phyloP scores from a whole-genome alignment of 2,329 filamentous ascomycete species.

The Cryphonectria japonica region DNA sequence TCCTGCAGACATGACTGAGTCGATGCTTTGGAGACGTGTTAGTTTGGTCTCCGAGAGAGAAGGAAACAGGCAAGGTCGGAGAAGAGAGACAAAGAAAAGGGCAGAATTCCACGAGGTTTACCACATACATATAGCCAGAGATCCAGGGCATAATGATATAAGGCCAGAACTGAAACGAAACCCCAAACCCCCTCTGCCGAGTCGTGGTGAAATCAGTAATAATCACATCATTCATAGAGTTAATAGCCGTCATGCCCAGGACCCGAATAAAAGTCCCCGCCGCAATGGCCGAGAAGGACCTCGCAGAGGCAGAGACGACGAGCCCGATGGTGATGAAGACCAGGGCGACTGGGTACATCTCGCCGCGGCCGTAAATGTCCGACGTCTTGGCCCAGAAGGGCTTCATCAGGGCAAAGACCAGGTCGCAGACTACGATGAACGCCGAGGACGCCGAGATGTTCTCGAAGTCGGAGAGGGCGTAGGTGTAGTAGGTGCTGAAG shows the following conservation, averaged over 20 bases:
- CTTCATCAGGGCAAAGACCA: slow-evolving; percentile 57
- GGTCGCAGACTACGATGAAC: slow-evolving; percentile 39
- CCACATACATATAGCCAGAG: background rate
- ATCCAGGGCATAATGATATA: slow-evolving; percentile 3
- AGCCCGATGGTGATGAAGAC: slow-evolving; percentile 59
- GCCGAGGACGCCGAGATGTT: slow-evolving; percentile 37
- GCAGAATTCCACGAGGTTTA: too few relatives aligned
- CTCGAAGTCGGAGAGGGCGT: slow-evolving; percentile 39
- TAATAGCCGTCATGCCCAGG: slow-evolving; percentile 61
- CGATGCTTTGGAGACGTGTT: slow-evolving; percentile 39
- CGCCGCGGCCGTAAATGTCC: slow-evolving; percentile 64
- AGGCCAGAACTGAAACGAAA: slow-evolving; percentile 42
- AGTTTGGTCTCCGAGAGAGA: background rate
- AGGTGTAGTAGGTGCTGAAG: slow-evolving; percentile 38
- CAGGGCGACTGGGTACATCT: slow-evolving; percentile 61
- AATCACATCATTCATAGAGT: slow-evolving; percentile 65
- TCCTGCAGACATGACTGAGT: slow-evolving; percentile 37
- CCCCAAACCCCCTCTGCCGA: slow-evolving; percentile 54
- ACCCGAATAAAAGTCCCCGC: slow-evolving; percentile 62
- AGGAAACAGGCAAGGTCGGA: too few relatives aligned
- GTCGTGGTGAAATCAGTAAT: slow-evolving; percentile 62
- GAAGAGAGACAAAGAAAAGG: too few relatives aligned
- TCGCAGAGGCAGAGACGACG: slow-evolving; percentile 59
- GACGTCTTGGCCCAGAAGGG: slow-evolving; percentile 65
- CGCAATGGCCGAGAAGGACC: slow-evolving; percentile 55